Evolutionary conservation across 345 rosid genomes (phyloP).

Genomic region (Conringia planisiliqua): DNA sequence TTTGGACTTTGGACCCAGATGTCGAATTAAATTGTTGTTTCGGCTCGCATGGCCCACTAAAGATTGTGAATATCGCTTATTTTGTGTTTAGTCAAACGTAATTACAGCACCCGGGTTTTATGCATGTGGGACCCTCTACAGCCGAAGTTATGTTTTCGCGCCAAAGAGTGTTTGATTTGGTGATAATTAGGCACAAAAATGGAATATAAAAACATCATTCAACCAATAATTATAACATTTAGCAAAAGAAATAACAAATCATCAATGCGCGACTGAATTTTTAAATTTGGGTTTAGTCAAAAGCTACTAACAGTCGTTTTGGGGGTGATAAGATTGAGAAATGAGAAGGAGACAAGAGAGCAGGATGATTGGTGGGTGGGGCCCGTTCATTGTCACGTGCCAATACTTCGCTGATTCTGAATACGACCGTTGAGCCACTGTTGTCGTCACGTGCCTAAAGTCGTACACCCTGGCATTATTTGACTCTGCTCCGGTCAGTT

Average conservation of each 20-base stretch:
- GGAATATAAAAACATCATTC: background rate
- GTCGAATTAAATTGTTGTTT: conserved; percentile 17
- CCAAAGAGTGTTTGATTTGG: conserved; percentile 2
- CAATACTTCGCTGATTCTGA: conserved; percentile 11
- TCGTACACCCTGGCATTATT: conserved; percentile 25
- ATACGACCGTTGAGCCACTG: conserved; percentile 36
- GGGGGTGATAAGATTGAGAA: background rate
- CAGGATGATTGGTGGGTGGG: conserved; percentile 31
- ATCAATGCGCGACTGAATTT: background rate
- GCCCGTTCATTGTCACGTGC: conserved; percentile 29
- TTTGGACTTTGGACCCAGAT: background rate
- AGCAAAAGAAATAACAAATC: background rate
- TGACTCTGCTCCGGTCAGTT: conserved; percentile 16
- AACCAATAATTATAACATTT: background rate
- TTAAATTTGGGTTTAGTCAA: background rate
- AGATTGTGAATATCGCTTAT: background rate
- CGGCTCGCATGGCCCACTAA: conserved; percentile 5
- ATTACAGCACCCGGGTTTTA: conserved; percentile 8
- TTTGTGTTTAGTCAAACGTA: conserved; percentile 18
- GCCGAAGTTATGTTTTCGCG: conserved; percentile 5
- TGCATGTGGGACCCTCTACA: conserved; percentile 5
- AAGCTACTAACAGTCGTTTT: background rate
- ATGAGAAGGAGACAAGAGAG: conserved; percentile 29
- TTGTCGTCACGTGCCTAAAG: conserved; percentile 24
- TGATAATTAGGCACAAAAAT: background rate